Conservation (phyloP, 106 monocot species). For the Dioscorea dumetorum region DNA sequence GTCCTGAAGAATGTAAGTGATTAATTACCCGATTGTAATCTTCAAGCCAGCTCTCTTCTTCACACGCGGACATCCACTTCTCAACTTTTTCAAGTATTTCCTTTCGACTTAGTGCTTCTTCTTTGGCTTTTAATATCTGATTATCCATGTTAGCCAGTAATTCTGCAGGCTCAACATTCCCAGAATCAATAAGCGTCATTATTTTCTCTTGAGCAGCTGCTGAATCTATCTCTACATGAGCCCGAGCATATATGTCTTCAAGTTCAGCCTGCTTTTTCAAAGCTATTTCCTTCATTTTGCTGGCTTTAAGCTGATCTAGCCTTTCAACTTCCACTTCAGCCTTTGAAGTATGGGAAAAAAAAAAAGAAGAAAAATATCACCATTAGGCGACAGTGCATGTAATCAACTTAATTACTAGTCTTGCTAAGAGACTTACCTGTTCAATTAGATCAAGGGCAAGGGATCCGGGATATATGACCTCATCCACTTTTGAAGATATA, state of each 20-base stretch:
- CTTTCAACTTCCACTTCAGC: constrained; percentile 93
- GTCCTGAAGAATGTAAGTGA: too few species aligned
- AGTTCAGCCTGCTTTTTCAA: constrained; percentile 77
- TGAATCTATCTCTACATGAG: constrained; percentile 70
- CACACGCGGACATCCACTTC: constrained; percentile 85
- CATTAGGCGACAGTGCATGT: not conserved
- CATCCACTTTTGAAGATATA: constrained; percentile 53
- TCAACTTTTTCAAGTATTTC: constrained; percentile 87
- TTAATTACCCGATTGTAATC: constrained; percentile 72
- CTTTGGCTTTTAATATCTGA: constrained; percentile 64
- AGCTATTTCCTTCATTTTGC: constrained; percentile 95
- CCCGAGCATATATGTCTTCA: constrained; percentile 75
- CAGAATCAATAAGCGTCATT: constrained; percentile 67
- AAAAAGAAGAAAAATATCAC: too few species aligned
- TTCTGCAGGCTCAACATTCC: constrained; percentile 72
- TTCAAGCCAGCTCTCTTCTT: constrained; percentile 97
- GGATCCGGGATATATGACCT: constrained; percentile 67
- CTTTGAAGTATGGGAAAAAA: constrained; percentile 19
- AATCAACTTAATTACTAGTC: not conserved
- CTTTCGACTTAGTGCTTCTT: constrained; percentile 69
- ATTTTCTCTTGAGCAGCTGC: constrained; percentile 54
- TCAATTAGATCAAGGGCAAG: constrained; percentile 82
- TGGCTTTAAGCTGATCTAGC: constrained; percentile 64
- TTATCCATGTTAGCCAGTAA: constrained; percentile 78
- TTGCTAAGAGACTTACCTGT: constrained; percentile 35